Percentiles rank a stretch among this genome's conserved stretches.
These are phyloP conservation scores for Geotrichum cucujoidarum DNA, from an alignment of 1,139 yeast genomes.

Conservation along the genomic window DNA sequence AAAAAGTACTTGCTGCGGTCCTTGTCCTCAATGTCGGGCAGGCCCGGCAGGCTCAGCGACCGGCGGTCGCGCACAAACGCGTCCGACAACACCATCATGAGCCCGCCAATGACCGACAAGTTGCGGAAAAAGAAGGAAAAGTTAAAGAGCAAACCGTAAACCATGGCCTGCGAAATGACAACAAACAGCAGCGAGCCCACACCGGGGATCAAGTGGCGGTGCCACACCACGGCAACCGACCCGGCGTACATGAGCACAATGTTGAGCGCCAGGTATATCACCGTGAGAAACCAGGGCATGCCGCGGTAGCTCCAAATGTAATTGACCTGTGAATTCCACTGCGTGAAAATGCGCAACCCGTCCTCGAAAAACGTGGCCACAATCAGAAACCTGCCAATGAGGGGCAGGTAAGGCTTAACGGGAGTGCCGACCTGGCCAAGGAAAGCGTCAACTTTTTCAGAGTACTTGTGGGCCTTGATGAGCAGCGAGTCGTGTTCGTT, in stretches of 20 bases:
- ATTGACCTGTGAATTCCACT: conserved; percentile 88
- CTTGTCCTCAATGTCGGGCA: conserved; percentile 79
- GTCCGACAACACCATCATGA: conserved; percentile 82
- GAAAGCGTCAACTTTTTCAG: conserved; percentile 33
- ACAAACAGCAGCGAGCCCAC: conserved; percentile 67
- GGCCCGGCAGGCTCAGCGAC: conserved; percentile 75
- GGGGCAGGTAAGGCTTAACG: conserved; percentile 51
- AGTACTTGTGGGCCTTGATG: conserved; percentile 22
- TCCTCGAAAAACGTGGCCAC: conserved; percentile 95
- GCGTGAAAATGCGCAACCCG: conserved; percentile 73
- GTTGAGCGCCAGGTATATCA: conserved; percentile 59
- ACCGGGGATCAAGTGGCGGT: conserved; percentile 67
- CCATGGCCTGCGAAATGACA: conserved; percentile 77
- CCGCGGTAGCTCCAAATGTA: conserved; percentile 79
- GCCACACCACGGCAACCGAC: conserved; percentile 64
- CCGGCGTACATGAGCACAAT: conserved; percentile 68
- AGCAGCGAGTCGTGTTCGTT: conserved; percentile 6
- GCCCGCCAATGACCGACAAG: conserved; percentile 87
- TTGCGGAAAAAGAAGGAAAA: conserved; percentile 78
- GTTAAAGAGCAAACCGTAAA: conserved; percentile 83
- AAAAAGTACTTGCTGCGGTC: conserved; percentile 81
- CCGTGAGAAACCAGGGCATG: conserved; percentile 71
- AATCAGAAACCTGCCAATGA: conserved; percentile 81
- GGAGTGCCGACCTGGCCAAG: conserved; percentile 39
- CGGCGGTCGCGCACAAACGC: conserved; percentile 75